These are phyloP conservation scores for Rubus parviflorus DNA, from an alignment of 306 rosid species.

Conservation along the genomic window DNA sequence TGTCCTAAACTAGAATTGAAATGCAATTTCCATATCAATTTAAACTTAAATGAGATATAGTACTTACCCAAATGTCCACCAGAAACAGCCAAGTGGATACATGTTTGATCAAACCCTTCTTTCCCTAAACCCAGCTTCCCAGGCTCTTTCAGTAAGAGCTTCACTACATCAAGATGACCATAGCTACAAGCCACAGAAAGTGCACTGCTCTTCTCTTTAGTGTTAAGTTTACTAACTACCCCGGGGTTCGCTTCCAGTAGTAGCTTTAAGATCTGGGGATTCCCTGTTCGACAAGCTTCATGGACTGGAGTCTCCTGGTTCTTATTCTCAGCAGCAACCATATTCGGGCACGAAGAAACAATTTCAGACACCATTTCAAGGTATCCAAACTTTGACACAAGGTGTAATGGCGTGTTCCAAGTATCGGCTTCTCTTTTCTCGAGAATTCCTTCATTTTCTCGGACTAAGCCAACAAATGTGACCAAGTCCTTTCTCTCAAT, in stretches of 20 bases:
- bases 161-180: conserved; percentile 51
- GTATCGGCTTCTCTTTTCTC: conserved; percentile 46
- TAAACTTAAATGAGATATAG: not conserved
- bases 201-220: conserved; percentile 32
- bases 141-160: conserved; percentile 34
- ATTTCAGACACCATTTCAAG: conserved; percentile 44
- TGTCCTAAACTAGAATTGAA: not conserved
- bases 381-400: conserved; percentile 55
- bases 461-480: conserved; percentile 35
- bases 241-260: conserved; percentile 38
- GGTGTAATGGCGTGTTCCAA: conserved; percentile 52
- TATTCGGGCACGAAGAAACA: conserved; percentile 43
- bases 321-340: conserved; percentile 60
- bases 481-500: conserved; percentile 36
- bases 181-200: conserved; percentile 43
- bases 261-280: conserved; percentile 29
- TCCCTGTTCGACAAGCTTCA: conserved; percentile 47
- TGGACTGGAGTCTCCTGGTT: conserved; percentile 50
- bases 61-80: conserved; percentile 57
- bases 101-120: conserved; percentile 43
- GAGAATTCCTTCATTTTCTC: conserved; percentile 40
- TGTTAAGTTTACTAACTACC: conserved; percentile 35
- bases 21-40: not conserved
- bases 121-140: conserved; percentile 32
- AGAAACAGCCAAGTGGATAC: conserved; percentile 61